Evolutionary conservation across 2,329 filamentous ascomycete genomes (phyloP), one percentile per base, ranked within the genome.

Genomic region (Colletotrichum tamarilloi): DNA sequence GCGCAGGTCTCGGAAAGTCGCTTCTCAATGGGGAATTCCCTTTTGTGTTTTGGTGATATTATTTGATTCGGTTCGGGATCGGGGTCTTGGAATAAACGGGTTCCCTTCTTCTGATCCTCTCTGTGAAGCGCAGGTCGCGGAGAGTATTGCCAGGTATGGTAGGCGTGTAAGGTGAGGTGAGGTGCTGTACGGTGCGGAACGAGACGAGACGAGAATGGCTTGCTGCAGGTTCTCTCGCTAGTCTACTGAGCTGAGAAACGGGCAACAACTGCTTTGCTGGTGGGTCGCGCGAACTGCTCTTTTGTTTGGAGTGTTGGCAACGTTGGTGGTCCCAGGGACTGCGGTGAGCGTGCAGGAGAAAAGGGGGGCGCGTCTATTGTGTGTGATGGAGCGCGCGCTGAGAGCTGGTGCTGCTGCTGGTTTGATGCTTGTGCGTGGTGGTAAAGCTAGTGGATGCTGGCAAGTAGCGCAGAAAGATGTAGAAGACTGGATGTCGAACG

Each of bases 1-100:
- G 74, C 65, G 68, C 74, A 75, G 64, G 74, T 75, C 68, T 75
- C 72, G 74, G 74, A 67, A 46, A 75, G 64, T 14, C 30, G 67
- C n/a, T 68, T 64, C 53, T 62, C 42, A 53, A 70, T 74, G 58
- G 59, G 32, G 32, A 38, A 28, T 32, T 38, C 5, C 6, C 49
- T 22, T 55, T 9, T 70, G 60, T 70, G 67, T 28, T 32, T 60
- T 60, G 66, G 42, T 70, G 66, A 35, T 73, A 70, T 70, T 73
- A 73, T 67, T 62, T 72, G 68, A 62, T 56, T 60, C 58, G 59
- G 52, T 42, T 59, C 38, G 66, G 58, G 65, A 72, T 67, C 68
- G 62, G 52, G 52, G 72, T 72, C 72, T 75, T 71, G 68, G 53
- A 72, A 63, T 62, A 68, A 66, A 66, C 60, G 62, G 19, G 56